Evolutionary conservation across 345 rosid species (phyloP), one percentile per base, ranked within the genome.

Genomic region (Psidium guajava): DNA sequence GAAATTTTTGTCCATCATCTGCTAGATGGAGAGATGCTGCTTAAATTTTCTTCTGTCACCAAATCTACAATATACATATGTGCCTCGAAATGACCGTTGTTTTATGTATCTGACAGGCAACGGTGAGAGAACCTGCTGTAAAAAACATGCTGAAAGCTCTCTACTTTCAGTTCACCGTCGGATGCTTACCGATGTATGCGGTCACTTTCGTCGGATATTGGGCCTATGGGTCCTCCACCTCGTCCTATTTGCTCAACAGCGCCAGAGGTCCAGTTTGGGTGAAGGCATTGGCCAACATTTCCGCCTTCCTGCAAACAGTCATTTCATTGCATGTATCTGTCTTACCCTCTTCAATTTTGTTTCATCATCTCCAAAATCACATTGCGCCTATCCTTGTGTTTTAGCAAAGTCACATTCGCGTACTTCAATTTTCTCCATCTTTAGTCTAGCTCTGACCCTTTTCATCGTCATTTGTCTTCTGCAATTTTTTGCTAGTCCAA

Each of bases 401-500:
- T 11, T 44, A 28, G 22, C 18, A 11, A 22, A 82, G 32, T 82
- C 82, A 21, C 81, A 20, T 51, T 57, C 1, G 24, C 9, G 56
- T 21, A 16, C 40, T 28, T 54, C 47, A 58, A 44, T 64, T 36
- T 36, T 36, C 36, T 36, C 36, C 36, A 36, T 36, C 36, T 36
- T 36, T 36, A 36, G 36, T 36, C 36, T 36, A 36, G 36, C 24
- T 69, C 40, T 36, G 77, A 69, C 77, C 77, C 77, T 69, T 69
- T 69, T 69, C 5, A 32, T 32, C 77, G 77, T 18, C 28, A 28
- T 51, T 42, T 22, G 32, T 57, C 40, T 73, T 82, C 11, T 73
- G 86, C 83, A 97, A 98, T 96, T 97, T 81, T 96, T 96, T 75
- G 99, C 99, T 0, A 97, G 98, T 88, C 99, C 99, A 53, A 93